Evolutionary conservation across 352 stramenopile species (phyloP).

Genomic region (Pelagophyceae sp.): DNA sequence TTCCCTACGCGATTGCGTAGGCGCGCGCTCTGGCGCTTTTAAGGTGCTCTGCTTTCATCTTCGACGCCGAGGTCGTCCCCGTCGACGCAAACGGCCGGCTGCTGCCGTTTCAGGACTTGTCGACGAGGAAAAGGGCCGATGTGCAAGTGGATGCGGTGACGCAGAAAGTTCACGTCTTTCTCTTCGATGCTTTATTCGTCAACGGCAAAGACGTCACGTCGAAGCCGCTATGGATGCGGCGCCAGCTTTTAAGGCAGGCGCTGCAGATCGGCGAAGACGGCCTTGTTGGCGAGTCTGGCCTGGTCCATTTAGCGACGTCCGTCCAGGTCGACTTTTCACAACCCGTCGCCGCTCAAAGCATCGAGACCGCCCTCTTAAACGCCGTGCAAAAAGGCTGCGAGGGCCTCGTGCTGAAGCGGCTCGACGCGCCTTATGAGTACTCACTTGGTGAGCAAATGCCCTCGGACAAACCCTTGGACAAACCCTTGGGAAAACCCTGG

Average conservation of each 20-base stretch:
- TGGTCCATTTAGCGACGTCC: not conserved
- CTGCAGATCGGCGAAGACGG: no score
- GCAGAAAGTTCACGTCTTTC: slow-evolving; percentile 18
- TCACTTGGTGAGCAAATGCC: no score
- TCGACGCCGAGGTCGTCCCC: slow-evolving; percentile 32
- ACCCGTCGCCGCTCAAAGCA: not conserved
- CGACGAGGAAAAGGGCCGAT: not conserved
- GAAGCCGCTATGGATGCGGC: no score
- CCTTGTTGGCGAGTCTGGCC: no score
- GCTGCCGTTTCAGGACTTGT: not conserved
- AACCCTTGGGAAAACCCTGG: no score
- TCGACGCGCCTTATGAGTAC: slow-evolving; percentile 30
- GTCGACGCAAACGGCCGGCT: slow-evolving; percentile 24
- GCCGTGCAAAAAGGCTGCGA: slow-evolving; percentile 24
- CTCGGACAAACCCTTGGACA: no score
- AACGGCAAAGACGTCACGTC: slow-evolving; percentile 8
- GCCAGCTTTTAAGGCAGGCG: no score
- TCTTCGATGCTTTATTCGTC: slow-evolving; percentile 28
- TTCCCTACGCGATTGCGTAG: no score
- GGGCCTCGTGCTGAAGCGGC: slow-evolving; percentile 27
- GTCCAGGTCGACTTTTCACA: slow-evolving; percentile 8
- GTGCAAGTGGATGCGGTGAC: not conserved
- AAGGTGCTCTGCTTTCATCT: slow-evolving; percentile 24
- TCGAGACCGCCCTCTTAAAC: slow-evolving; percentile 15
- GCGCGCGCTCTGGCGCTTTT: no score